Conservation (phyloP, 2,329 filamentous ascomycete species). For the Epichloe brachyelytri region DNA sequence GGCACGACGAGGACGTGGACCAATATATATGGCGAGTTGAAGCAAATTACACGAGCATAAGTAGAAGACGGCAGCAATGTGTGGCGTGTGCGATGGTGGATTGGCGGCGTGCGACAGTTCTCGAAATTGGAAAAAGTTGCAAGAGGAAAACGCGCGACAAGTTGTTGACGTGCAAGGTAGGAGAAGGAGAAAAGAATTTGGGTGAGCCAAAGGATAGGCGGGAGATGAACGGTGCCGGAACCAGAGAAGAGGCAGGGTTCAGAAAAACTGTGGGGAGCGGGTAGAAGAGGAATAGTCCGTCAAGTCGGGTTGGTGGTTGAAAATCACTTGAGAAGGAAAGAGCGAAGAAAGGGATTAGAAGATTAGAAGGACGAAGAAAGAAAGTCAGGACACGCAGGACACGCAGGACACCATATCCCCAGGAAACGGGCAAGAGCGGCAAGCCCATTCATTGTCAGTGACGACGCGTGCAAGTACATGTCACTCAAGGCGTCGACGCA, state of each 20-base stretch:
- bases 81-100: constrained; percentile 6
- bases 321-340: constrained; percentile 1
- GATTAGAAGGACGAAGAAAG: neutral
- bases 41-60: constrained; percentile 1
- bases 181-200: constrained; percentile 15
- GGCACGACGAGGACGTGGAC: constrained; percentile 8
- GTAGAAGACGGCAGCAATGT: constrained; percentile 1
- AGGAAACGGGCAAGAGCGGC: constrained; percentile 4
- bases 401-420: neutral
- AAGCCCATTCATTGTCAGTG: neutral
- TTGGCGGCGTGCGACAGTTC: constrained; percentile 6
- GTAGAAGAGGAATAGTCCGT: constrained; percentile 3
- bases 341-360: neutral
- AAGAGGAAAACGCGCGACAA: constrained; percentile 9
- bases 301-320: neutral
- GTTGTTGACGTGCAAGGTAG: constrained; percentile 13
- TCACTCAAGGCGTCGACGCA: constrained; percentile 1
- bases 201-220: constrained; percentile 8
- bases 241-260: constrained; percentile 7
- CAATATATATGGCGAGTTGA: neutral
- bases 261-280: constrained; percentile 10
- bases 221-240: constrained; percentile 9
- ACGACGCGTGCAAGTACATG: constrained; percentile 1
- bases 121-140: constrained; percentile 3
- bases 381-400: neutral